Base-by-base conservation (phyloP, 148 eudicot genomes). In the Beta vulgaris region DNA sequence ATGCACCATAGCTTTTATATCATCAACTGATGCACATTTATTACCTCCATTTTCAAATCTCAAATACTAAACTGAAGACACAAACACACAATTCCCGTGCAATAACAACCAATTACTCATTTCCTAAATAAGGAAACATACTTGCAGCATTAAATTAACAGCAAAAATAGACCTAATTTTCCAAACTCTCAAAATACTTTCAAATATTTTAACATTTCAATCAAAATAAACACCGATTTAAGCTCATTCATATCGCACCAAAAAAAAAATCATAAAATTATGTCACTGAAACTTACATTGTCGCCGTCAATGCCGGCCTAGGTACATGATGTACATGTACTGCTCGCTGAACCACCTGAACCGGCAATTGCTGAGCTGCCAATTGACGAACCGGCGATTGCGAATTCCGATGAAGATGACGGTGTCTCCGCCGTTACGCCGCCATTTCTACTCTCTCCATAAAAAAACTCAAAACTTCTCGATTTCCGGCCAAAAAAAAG, bases 381-480 rank as follows among this genome's bases (percentile, higher is more conserved):
- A 28, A 11, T 37, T 54, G 42, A 9, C 54, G 76, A 19, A 32
- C 42, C 49, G 76, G 15, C 39, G 71, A 62, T 44, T 68, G 54
- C 62, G 15, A 81, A 59, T 54, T 72, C 81, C n/a, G 76, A 53
- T 19, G 69, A 65, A 10, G 68, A 21, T 26, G 82, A n/a, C 25
- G 69, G 32, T 23, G 82, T 2, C n/a, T 62, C 71, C 73, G 68
- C 48, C 59, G 74, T 28, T 25, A 69, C 70, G 42, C 78, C 61
- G 82, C 68, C 61, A 75, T n/a, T 48, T 82, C 86, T 53, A 35
- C 74, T 74, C 77, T 78, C 78, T 87, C 84, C 90, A 87, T 87
- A 25, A 34, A 60, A 25, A 66, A 31, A 23, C 58, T 55, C 26
- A 62, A 51, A 79, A 35, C 13, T 10, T 39, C 35, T 21, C 48